phyloP scores from a whole-genome alignment of 2,329 filamentous ascomycete species.

The Pyrenophora graminea region DNA sequence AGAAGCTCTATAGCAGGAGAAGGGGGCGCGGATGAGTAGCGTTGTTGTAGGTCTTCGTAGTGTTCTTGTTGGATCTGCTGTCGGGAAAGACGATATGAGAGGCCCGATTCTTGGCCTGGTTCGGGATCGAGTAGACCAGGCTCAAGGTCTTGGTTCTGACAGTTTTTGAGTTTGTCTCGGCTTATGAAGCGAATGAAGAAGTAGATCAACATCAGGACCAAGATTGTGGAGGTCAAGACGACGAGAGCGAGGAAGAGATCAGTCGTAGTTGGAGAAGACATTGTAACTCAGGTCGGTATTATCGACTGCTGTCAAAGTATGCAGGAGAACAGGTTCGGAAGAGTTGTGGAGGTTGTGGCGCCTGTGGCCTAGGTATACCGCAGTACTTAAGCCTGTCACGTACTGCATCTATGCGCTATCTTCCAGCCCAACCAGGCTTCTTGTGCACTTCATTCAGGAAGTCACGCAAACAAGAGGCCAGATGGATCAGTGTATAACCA shows the following conservation, averaged over 20 bases:
- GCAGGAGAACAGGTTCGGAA: background rate
- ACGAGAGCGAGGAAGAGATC: conserved; percentile 23
- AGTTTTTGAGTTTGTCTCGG: background rate
- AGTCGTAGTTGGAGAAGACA: background rate
- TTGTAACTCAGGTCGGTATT: background rate
- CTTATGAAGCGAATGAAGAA: conserved; percentile 15
- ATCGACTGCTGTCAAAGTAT: background rate
- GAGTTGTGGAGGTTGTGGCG: conserved; percentile 4
- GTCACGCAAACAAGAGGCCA: background rate
- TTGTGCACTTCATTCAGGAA: background rate
- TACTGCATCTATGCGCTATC: background rate
- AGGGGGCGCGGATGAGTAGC: conserved; percentile 8
- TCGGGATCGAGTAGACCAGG: conserved; percentile 6
- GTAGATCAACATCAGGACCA: conserved; percentile 23
- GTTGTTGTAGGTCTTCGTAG: conserved; percentile 9
- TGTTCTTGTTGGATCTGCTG: conserved; percentile 11
- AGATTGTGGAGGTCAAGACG: conserved; percentile 17
- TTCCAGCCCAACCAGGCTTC: too few species aligned
- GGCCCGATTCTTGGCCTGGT: background rate
- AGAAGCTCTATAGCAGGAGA: conserved; percentile 16
- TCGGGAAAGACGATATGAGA: conserved; percentile 10
- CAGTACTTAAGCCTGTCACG: conserved; percentile 11
- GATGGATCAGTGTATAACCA: background rate
- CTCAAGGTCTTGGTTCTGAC: background rate
- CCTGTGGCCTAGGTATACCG: conserved; percentile 10